Evolutionary conservation across 2,329 filamentous ascomycete genomes (phyloP).

Genomic region (Colletotrichum gigasporum): DNA sequence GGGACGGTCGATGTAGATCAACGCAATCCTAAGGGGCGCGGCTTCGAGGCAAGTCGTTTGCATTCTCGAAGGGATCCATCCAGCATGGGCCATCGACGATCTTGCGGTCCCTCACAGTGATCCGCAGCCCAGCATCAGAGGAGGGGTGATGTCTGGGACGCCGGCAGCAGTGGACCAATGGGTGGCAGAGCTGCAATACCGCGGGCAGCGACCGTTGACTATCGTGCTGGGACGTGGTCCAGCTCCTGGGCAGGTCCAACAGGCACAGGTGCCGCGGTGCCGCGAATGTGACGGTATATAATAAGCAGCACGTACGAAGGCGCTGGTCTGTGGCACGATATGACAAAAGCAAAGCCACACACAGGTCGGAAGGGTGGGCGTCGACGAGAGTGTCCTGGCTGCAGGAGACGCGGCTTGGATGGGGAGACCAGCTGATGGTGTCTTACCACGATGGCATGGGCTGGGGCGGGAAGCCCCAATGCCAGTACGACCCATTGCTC

Average conservation of each 20-base stretch:
- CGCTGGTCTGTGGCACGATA: slow-evolving; percentile 8
- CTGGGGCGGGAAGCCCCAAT: slow-evolving; percentile 10
- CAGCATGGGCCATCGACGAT: slow-evolving; percentile 22
- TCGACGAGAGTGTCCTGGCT: background rate
- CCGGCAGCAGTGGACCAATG: background rate
- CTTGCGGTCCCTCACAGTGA: slow-evolving; percentile 5
- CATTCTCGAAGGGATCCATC: slow-evolving; percentile 19
- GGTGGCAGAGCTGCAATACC: background rate
- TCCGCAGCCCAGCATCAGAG: background rate
- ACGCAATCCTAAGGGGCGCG: slow-evolving; percentile 8
- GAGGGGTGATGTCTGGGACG: background rate
- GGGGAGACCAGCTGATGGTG: slow-evolving; percentile 26
- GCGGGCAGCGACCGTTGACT: background rate
- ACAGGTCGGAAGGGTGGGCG: slow-evolving; percentile 1
- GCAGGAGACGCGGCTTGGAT: slow-evolving; percentile 12
- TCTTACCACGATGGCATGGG: slow-evolving; percentile 21
- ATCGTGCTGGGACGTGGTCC: background rate
- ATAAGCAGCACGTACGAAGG: background rate
- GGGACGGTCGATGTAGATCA: slow-evolving; percentile 18
- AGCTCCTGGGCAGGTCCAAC: background rate
- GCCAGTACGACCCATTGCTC: slow-evolving; percentile 2
- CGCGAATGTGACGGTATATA: slow-evolving; percentile 14
- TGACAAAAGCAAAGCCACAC: slow-evolving; percentile 1
- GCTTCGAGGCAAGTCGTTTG: slow-evolving; percentile 18
- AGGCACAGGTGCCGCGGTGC: slow-evolving; percentile 15